Conservation (phyloP, 176 grass and related monocot species). For the Bonia amplexicaulis region DNA sequence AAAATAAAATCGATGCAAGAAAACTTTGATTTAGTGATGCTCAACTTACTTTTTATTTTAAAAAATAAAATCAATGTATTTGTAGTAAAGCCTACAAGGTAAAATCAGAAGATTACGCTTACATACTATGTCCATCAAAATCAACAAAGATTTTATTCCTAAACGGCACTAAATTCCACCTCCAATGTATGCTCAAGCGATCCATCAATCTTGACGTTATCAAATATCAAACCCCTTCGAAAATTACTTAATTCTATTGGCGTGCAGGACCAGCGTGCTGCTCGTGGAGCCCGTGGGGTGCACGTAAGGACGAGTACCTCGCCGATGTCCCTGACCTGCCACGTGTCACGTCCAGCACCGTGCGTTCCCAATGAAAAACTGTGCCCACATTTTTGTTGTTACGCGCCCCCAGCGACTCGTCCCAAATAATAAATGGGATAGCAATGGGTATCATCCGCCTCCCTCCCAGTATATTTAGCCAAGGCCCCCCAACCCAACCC, state of each 20-base stretch:
- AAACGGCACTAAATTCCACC: neutral
- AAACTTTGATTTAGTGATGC: neutral
- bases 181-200: neutral
- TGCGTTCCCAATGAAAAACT: neutral
- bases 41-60: neutral
- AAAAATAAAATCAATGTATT: neutral
- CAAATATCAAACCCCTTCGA: neutral
- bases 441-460: neutral
- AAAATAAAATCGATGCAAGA: neutral
- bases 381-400: neutral
- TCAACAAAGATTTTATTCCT: neutral
- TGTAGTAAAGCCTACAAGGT: neutral
- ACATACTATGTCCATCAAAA: neutral
- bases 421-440: neutral
- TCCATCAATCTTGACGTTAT: neutral
- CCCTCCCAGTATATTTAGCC: neutral
- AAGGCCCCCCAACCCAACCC: neutral
- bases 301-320: neutral
- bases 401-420: neutral
- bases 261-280: neutral
- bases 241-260: neutral
- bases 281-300: slow-evolving; percentile 2
- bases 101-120: no score
- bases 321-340: neutral
- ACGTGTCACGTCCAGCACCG: neutral